Evolutionary conservation across 2,329 filamentous ascomycete genomes (phyloP), one percentile per base, ranked within the genome.

Genomic region (Paecilomyces fulvus): DNA sequence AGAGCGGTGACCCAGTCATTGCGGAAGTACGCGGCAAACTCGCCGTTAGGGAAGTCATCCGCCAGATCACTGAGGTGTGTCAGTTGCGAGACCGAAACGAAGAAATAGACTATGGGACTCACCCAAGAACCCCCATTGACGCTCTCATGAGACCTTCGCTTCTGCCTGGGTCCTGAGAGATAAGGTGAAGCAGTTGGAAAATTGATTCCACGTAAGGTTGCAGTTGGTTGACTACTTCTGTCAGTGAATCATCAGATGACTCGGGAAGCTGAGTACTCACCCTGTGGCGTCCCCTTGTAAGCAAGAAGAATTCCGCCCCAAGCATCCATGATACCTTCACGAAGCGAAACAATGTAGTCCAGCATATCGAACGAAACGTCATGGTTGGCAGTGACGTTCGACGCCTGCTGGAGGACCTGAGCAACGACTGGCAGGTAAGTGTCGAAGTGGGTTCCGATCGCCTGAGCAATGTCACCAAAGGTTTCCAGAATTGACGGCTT

Each of bases 111-210:
- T 53, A 46, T 11, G 52, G 12, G 17, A 76, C 86, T 71, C 83
- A 95, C 90, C 92, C 94, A 76, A 99, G 89, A 55, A 97, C 92
- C 73, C 94, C 94, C 90, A 97, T 97, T 8, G 89, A 84, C n/a
- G 92, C 89, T 64, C 94, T 84, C 81, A 97, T 87, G 52, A 99
- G 80, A 33, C 89, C 85, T 76, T 99, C 94, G 68, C 90, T 96
- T 64, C 91, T 88, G 79, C 94, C 95, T 62, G 82, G 80, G 70
- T 97, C 94, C 63, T 83, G 80, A 61, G 87, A 87, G 64, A 97
- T 88, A 59, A 85, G 82, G 67, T 89, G 86, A 49, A 99, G 83
- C 54, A 97, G 84, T 64, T 88, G 81, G 79, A 97, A 96, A 68
- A 99, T 92, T 7, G 87, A 84, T 64, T 88, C 82, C 20, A 97